Conservation (phyloP, 805 yeast species). For the Deakozyma indianensis region DNA sequence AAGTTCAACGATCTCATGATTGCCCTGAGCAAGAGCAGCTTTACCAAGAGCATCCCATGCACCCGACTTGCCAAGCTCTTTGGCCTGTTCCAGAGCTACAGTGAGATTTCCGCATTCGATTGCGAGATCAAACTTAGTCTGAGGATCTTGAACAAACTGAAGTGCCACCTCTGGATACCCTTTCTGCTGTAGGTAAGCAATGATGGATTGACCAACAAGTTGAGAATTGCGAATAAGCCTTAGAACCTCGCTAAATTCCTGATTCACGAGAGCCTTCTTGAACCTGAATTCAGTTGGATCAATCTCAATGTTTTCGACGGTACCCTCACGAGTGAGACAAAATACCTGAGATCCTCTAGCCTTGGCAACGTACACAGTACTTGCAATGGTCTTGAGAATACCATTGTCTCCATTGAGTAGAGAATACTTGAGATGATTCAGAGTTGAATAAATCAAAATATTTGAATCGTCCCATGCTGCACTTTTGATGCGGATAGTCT, state of each 20-base stretch:
- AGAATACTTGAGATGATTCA: slow-evolving; percentile 90
- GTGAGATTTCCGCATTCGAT: slow-evolving; percentile 81
- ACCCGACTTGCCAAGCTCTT: slow-evolving; percentile 46
- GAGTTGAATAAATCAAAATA: slow-evolving; percentile 81
- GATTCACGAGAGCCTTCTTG: slow-evolving; percentile 81
- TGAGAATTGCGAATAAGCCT: slow-evolving; percentile 78
- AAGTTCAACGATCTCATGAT: slow-evolving; percentile 68
- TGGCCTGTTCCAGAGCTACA: slow-evolving; percentile 83
- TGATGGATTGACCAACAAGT: slow-evolving; percentile 93
- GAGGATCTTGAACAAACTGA: slow-evolving; percentile 93
- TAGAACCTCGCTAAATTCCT: slow-evolving; percentile 82
- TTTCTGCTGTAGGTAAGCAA: slow-evolving; percentile 83
- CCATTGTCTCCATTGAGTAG: slow-evolving; percentile 91
- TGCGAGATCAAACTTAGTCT: slow-evolving; percentile 89
- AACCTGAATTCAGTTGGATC: slow-evolving; percentile 97
- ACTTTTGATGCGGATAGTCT: slow-evolving; percentile 90
- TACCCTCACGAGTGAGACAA: slow-evolving; percentile 75
- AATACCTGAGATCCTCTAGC: slow-evolving; percentile 59
- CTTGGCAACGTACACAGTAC: slow-evolving; percentile 68
- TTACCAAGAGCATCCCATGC: slow-evolving; percentile 74
- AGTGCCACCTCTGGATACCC: slow-evolving; percentile 97
- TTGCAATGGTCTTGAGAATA: slow-evolving; percentile 80
- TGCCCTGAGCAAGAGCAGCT: slow-evolving; percentile 86
- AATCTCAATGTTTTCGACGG: slow-evolving; percentile 60
- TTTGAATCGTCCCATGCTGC: slow-evolving; percentile 96